Conservation (phyloP, 83 land plant species). For the Larix sibirica region DNA sequence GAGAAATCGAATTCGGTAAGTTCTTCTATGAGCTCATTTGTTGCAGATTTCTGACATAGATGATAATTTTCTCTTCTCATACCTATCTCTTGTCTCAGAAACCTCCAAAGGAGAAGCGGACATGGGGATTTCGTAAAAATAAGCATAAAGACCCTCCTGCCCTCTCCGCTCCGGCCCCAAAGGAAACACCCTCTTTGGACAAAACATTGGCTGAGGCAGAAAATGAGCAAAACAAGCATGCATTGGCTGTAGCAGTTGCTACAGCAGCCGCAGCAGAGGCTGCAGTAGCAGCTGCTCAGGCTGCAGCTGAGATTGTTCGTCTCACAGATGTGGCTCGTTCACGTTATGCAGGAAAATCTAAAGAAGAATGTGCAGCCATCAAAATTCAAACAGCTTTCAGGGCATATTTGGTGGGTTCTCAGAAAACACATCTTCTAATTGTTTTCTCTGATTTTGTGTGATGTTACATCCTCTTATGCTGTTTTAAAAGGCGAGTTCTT, state of each 20-base stretch:
- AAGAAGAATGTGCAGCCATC: conserved; percentile 75
- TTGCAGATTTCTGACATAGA: conserved; percentile 7
- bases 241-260: conserved; percentile 72
- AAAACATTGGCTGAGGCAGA: conserved; percentile 44
- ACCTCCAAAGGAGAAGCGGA: conserved; percentile 43
- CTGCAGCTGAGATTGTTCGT: conserved; percentile 82
- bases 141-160: conserved; percentile 18
- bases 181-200: conserved; percentile 24
- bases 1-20: conserved; percentile 34
- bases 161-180: conserved; percentile 4
- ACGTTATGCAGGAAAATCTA: conserved; percentile 42
- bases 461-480: neutral
- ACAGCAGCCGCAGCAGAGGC: conserved; percentile 84
- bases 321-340: conserved; percentile 41
- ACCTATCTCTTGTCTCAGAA: conserved; percentile 20
- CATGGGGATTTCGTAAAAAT: conserved; percentile 47
- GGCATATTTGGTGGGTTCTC: conserved; percentile 69
- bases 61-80: neutral
- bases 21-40: neutral
- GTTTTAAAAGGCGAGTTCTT: neutral
- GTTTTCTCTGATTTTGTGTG: neutral
- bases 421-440: neutral
- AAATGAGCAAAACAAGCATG: conserved; percentile 67
- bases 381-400: conserved; percentile 84
- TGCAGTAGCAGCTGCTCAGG: conserved; percentile 81